phyloP scores from a whole-genome alignment of 73 alveolate species.

The Loxodes magnus region DNA sequence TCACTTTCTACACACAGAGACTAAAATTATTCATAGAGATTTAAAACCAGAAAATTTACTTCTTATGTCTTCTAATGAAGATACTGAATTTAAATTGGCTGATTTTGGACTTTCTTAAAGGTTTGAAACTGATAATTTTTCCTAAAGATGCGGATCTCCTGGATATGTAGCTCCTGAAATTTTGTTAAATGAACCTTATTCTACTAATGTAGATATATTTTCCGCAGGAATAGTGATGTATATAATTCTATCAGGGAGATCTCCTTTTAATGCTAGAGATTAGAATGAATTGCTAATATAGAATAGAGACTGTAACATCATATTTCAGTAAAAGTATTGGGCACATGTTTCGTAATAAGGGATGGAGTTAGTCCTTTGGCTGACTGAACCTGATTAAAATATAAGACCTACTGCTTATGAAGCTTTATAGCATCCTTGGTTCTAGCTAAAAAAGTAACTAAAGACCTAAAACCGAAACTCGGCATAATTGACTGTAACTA shows the following conservation, averaged over 20 bases:
- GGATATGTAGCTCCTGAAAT: conserved; percentile 2
- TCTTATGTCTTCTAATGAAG: neutral
- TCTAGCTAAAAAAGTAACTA: too few species aligned
- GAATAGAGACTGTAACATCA: neutral
- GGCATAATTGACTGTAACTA: too few species aligned
- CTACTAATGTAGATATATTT: neutral
- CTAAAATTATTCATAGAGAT: neutral
- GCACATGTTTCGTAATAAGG: neutral
- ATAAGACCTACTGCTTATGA: neutral
- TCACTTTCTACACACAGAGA: neutral
- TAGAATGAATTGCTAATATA: neutral
- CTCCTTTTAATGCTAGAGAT: neutral
- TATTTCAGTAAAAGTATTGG: neutral
- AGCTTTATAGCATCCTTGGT: neutral
- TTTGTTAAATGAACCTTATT: neutral
- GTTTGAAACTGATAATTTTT: neutral
- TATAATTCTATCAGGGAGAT: neutral
- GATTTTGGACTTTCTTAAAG: neutral
- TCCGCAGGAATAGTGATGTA: neutral
- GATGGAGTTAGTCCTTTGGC: neutral
- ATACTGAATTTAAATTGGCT: neutral
- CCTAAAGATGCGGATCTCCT: neutral
- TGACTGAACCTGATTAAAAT: neutral
- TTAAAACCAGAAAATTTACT: neutral
- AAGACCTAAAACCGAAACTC: too few species aligned